Percentiles rank a stretch among this genome's conserved stretches.
These are phyloP conservation scores for Eleusine indica DNA, from an alignment of 176 grass and related monocot species.

Conservation along the genomic window DNA sequence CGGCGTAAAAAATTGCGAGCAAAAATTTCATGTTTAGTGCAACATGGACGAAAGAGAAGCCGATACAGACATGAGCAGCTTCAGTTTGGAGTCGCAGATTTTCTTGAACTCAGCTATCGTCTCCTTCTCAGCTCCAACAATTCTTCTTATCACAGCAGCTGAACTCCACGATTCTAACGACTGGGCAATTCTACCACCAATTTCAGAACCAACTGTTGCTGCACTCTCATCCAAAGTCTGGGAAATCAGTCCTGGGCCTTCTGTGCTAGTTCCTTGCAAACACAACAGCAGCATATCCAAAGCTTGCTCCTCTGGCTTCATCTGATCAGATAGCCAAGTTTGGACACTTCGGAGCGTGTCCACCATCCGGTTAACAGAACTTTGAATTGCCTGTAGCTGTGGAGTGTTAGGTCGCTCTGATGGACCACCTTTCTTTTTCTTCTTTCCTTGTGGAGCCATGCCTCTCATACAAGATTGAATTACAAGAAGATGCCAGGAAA, in stretches of 20 bases:
- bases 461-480: constrained; percentile 76
- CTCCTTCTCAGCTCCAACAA: constrained; percentile 53
- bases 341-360: constrained; percentile 47
- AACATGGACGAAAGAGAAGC: constrained; percentile 36
- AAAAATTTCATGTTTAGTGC: constrained; percentile 37
- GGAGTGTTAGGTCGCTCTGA: constrained; percentile 56
- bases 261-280: constrained; percentile 53
- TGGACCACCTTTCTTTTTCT: constrained; percentile 80
- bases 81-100: constrained; percentile 66
- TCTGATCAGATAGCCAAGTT: constrained; percentile 72
- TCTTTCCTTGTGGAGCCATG: constrained; percentile 73
- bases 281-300: constrained; percentile 61
- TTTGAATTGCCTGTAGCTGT: constrained; percentile 60
- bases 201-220: constrained; percentile 40
- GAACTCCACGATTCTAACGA: constrained; percentile 67
- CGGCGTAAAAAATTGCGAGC: constrained; percentile 25
- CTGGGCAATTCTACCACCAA: constrained; percentile 61
- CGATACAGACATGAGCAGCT: constrained; percentile 48
- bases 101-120: constrained; percentile 52
- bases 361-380: constrained; percentile 64
- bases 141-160: constrained; percentile 55
- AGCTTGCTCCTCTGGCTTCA: constrained; percentile 61
- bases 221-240: constrained; percentile 59
- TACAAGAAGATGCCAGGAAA: constrained; percentile 86
- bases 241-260: constrained; percentile 55